A percentile compares a stretch with the other conserved stretches of the same genome.
These are phyloP conservation scores for Saturnispora mendoncae DNA, from an alignment of 805 yeast species.

Conservation along the genomic window DNA sequence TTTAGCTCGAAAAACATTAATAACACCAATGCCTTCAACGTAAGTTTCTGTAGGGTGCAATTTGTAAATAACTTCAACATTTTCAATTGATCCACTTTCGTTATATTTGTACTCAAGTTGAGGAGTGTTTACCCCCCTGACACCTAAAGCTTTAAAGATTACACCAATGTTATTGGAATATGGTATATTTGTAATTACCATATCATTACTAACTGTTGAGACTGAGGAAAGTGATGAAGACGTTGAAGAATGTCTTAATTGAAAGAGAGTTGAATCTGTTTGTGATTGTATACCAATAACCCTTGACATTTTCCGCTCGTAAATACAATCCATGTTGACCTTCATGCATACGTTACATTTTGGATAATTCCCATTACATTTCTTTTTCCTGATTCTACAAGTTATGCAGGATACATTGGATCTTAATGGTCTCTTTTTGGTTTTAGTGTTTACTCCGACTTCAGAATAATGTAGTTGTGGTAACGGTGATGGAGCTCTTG, in stretches of 20 bases:
- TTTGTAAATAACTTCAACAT: neutral
- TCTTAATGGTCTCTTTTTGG: neutral
- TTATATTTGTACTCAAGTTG: constrained; percentile 2
- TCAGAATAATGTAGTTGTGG: no score
- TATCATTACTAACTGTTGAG: neutral
- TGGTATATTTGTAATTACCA: neutral
- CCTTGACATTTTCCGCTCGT: neutral
- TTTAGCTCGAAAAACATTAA: constrained; percentile 12
- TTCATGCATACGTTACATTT: constrained; percentile 5
- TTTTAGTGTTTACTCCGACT: neutral
- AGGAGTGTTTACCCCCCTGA: constrained; percentile 1
- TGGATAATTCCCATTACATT: constrained; percentile 5
- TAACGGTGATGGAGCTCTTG: constrained; percentile 6
- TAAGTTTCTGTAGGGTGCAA: constrained; percentile 8
- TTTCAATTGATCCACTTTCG: neutral
- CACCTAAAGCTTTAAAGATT: neutral
- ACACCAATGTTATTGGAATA: neutral
- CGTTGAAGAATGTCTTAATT: neutral
- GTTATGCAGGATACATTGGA: constrained; percentile 7
- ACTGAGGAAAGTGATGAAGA: neutral
- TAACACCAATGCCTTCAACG: constrained; percentile 9
- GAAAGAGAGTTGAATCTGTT: neutral
- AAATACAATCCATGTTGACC: neutral
- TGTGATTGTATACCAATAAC: neutral
- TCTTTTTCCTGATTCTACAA: constrained; percentile 6